Evolutionary conservation across 1,284 basidiomycete species (phyloP).

Genomic region (Chiua sp.): DNA sequence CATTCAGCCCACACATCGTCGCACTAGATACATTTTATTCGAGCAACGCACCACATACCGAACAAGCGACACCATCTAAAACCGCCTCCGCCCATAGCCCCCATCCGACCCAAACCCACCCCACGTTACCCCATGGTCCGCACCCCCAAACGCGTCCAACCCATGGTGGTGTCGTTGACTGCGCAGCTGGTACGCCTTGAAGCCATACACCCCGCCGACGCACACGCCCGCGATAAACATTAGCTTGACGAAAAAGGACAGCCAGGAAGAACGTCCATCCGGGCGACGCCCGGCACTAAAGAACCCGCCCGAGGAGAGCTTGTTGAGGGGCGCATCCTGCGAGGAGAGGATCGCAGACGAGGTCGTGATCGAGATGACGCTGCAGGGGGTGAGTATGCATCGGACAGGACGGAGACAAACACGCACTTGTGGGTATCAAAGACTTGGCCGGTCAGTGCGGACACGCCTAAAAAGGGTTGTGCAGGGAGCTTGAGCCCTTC

Average conservation of each 20-base stretch:
- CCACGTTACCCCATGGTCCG: too few relatives aligned
- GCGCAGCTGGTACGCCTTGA: conserved; percentile 59
- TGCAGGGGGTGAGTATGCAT: conserved; percentile 32
- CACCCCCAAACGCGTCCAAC: too few relatives aligned
- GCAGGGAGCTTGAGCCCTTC: conserved; percentile 71
- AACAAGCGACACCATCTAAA: too few relatives aligned
- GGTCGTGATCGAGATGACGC: conserved; percentile 72
- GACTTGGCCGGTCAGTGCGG: conserved; percentile 94
- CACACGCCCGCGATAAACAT: conserved; percentile 62
- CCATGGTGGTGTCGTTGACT: conserved; percentile 32
- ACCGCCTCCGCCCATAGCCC: too few relatives aligned
- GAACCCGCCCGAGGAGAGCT: conserved; percentile 38
- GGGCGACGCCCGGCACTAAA: conserved; percentile 22
- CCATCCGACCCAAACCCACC: too few relatives aligned
- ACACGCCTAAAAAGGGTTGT: conserved; percentile 88
- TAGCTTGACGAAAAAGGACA: conserved; percentile 65
- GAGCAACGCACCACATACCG: too few relatives aligned
- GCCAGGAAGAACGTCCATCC: conserved; percentile 47
- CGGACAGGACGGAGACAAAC: conserved; percentile 23
- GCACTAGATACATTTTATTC: too few relatives aligned
- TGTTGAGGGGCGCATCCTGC: conserved; percentile 53
- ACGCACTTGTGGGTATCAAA: conserved; percentile 86
- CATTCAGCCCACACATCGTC: too few relatives aligned
- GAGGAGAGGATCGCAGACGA: conserved; percentile 68
- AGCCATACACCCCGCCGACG: conserved; percentile 65